These are phyloP conservation scores for Zasmidium cellare DNA, from an alignment of 2,329 filamentous ascomycete genomes.

Conservation along the genomic window DNA sequence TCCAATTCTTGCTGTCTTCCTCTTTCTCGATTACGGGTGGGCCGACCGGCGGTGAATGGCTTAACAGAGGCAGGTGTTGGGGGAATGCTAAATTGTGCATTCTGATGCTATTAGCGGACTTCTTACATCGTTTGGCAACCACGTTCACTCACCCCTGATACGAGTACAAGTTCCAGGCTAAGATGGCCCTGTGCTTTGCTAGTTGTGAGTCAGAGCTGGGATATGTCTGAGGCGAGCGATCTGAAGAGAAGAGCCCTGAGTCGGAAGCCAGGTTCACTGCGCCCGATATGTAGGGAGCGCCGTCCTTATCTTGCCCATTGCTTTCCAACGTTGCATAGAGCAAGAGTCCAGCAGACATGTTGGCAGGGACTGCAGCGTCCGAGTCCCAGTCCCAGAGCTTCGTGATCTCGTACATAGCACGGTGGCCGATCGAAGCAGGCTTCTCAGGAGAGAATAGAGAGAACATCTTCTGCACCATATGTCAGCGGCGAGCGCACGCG, in stretches of 20 bases:
- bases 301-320: conserved; percentile 12
- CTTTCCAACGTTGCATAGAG: conserved; percentile 5
- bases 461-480: conserved; percentile 9
- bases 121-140: too few species aligned
- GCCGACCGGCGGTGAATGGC: background rate
- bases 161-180: conserved; percentile 11
- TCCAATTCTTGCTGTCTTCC: conserved; percentile 8
- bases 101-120: background rate
- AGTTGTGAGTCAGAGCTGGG: background rate
- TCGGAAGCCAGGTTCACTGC: conserved; percentile 7
- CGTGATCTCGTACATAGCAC: conserved; percentile 7
- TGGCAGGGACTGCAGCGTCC: conserved; percentile 8
- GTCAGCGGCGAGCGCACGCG: background rate
- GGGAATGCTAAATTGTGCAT: conserved; percentile 8
- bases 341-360: conserved; percentile 10
- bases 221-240: background rate
- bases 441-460: conserved; percentile 7
- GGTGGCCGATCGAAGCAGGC: background rate
- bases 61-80: background rate
- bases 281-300: conserved; percentile 3
- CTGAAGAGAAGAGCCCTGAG: conserved; percentile 3
- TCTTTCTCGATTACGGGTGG: conserved; percentile 1
- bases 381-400: conserved; percentile 10
- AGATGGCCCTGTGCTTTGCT: conserved; percentile 4
- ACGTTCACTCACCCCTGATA: conserved; percentile 8